Evolutionary conservation across 2,329 filamentous ascomycete species (phyloP).

Genomic region (Thelonectria olida): DNA sequence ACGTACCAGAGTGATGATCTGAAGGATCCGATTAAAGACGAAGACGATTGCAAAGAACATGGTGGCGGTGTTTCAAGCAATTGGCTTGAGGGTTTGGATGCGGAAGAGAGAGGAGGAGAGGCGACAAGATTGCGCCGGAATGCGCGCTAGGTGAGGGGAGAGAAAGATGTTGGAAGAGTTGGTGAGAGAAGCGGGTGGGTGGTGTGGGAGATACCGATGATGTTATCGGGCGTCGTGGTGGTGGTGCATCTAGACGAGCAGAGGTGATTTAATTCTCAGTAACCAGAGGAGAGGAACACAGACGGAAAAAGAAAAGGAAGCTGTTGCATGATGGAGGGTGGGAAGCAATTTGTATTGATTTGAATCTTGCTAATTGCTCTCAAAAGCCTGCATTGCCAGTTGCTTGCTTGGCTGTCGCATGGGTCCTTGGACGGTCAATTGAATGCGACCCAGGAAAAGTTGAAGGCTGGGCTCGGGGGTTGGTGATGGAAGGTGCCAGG

Average conservation of each 20-base stretch:
- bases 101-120: neutral
- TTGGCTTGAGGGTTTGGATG: neutral
- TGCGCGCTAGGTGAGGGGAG: neutral
- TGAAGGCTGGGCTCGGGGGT: conserved; percentile 2
- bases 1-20: conserved; percentile 71
- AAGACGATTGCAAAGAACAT: conserved; percentile 74
- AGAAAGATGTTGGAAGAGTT: neutral
- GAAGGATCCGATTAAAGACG: conserved; percentile 67
- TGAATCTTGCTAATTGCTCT: neutral
- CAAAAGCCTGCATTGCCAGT: neutral
- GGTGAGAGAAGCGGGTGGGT: neutral
- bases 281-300: neutral
- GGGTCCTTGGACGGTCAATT: neutral
- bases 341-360: conserved; percentile 22
- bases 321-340: conserved; percentile 13
- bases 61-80: conserved; percentile 38
- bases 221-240: neutral
- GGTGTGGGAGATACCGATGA: neutral
- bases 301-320: neutral
- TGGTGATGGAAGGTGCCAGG: neutral
- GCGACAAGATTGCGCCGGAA: neutral
- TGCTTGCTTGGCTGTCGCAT: neutral
- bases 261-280: neutral
- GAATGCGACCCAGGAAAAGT: neutral
- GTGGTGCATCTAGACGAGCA: neutral